Conservation (phyloP, 129 eudicot species). For the Ambrosia trifida region DNA sequence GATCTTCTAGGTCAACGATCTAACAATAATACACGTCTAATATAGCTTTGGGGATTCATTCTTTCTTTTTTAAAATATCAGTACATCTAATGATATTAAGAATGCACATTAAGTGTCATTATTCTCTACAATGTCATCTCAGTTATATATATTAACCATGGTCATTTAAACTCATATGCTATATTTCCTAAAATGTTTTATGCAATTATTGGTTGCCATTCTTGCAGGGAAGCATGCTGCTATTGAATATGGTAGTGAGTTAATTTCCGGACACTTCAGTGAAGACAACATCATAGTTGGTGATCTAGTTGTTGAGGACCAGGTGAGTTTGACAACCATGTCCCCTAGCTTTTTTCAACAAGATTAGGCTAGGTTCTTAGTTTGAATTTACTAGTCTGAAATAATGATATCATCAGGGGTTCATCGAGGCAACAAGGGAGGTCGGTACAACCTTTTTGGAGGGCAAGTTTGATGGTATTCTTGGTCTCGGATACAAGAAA, state of each 20-base stretch:
- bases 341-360: background rate
- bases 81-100: background rate
- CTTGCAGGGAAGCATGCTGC: conserved; percentile 57
- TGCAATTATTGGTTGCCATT: background rate
- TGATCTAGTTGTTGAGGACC: conserved; percentile 48
- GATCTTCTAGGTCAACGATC: too few species aligned
- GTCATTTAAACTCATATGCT: too few species aligned
- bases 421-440: conserved; percentile 69
- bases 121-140: conserved; percentile 5
- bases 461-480: conserved; percentile 70
- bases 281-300: conserved; percentile 60
- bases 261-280: conserved; percentile 68
- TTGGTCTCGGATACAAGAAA: conserved; percentile 77
- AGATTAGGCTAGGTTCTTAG: background rate
- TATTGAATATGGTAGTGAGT: conserved; percentile 64
- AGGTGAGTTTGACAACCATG: conserved; percentile 33
- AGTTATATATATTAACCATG: background rate
- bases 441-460: conserved; percentile 48
- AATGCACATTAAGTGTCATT: background rate
- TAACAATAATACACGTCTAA: too few species aligned
- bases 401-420: conserved; percentile 41
- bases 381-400: background rate
- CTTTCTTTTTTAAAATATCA: background rate
- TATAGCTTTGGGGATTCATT: too few species aligned
- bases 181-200: background rate